Percentiles rank a stretch among this genome's conserved stretches.
These are phyloP conservation scores for Pseudozyma thailandica DNA, from an alignment of 1,284 basidiomycete species.

Conservation along the genomic window DNA sequence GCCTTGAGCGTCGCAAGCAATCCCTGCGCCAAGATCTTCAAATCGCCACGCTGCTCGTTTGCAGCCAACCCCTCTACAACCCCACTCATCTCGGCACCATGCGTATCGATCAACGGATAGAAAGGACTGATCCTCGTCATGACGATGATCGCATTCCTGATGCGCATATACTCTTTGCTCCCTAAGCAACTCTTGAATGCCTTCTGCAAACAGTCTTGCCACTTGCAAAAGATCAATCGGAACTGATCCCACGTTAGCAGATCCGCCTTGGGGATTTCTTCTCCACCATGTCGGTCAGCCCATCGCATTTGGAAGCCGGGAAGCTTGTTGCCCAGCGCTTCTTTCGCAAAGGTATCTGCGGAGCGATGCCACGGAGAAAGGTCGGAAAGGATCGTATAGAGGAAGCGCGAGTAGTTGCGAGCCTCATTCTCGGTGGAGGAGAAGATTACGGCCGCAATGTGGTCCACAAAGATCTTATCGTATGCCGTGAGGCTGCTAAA, in stretches of 20 bases:
- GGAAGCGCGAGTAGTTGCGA: conserved; percentile 84
- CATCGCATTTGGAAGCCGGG: conserved; percentile 63
- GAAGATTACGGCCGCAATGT: conserved; percentile 80
- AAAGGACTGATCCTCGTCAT: conserved; percentile 59
- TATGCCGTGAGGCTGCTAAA: conserved; percentile 89
- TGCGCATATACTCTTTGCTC: conserved; percentile 64
- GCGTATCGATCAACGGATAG: conserved; percentile 57
- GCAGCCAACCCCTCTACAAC: conserved; percentile 46
- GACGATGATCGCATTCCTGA: conserved; percentile 65
- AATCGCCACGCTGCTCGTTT: conserved; percentile 61
- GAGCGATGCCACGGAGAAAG: conserved; percentile 80
- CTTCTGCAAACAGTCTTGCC: conserved; percentile 77
- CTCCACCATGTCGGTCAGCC: conserved; percentile 52
- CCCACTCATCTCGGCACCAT: conserved; percentile 53
- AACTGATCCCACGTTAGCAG: conserved; percentile 79
- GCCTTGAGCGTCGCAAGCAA: conserved; percentile 64
- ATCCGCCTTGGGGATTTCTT: conserved; percentile 72
- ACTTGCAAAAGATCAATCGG: conserved; percentile 79
- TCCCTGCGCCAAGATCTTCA: conserved; percentile 65
- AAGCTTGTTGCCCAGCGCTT: conserved; percentile 70
- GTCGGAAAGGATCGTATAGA: conserved; percentile 81
- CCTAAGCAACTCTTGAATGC: conserved; percentile 58
- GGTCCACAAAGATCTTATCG: conserved; percentile 74
- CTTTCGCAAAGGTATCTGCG: conserved; percentile 71
- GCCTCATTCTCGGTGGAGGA: conserved; percentile 96